phyloP scores from a whole-genome alignment of 2,329 filamentous ascomycete genomes.

The Fusarium goolgardi region DNA sequence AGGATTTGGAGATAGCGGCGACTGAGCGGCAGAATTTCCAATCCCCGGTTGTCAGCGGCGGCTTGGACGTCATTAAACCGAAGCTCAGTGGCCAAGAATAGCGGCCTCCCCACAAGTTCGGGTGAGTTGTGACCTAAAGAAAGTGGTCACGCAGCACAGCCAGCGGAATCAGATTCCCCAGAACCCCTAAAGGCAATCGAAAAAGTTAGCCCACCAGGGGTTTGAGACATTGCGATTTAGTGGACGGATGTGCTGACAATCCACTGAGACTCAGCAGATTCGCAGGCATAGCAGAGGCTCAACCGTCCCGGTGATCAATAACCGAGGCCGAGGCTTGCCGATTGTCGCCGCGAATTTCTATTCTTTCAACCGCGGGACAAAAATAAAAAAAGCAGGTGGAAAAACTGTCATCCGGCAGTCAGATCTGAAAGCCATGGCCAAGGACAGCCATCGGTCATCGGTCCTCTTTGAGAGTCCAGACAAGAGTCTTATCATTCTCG shows the following conservation, averaged over 20 bases:
- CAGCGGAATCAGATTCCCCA: constrained; percentile 22
- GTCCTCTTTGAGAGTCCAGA: constrained; percentile 51
- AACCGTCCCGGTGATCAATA: constrained; percentile 41
- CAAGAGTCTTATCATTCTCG: constrained; percentile 68
- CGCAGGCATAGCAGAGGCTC: constrained; percentile 2
- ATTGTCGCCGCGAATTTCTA: constrained; percentile 38
- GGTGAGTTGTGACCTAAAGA: constrained; percentile 15
- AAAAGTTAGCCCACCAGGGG: constrained; percentile 18
- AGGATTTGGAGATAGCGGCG: constrained; percentile 43
- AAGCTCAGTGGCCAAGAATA: constrained; percentile 28
- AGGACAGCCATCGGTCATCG: constrained; percentile 39
- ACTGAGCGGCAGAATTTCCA: constrained; percentile 43
- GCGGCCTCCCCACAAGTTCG: constrained; percentile 29
- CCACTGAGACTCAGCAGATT: constrained; percentile 31
- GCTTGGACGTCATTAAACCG: constrained; percentile 48
- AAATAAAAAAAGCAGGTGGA: constrained; percentile 7
- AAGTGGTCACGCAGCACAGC: constrained; percentile 39
- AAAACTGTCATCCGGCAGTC: constrained; percentile 21
- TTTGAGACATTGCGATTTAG: constrained; percentile 18
- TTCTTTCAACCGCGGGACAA: constrained; percentile 27
- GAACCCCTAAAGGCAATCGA: constrained; percentile 26
- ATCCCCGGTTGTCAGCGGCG: constrained; percentile 41
- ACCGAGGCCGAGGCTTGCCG: constrained; percentile 49
- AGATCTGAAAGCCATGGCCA: constrained; percentile 15
- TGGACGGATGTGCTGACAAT: constrained; percentile 25